Evolutionary conservation across 78 protist genomes (phyloP).

Genomic region (Emiliania huxleyi): DNA sequence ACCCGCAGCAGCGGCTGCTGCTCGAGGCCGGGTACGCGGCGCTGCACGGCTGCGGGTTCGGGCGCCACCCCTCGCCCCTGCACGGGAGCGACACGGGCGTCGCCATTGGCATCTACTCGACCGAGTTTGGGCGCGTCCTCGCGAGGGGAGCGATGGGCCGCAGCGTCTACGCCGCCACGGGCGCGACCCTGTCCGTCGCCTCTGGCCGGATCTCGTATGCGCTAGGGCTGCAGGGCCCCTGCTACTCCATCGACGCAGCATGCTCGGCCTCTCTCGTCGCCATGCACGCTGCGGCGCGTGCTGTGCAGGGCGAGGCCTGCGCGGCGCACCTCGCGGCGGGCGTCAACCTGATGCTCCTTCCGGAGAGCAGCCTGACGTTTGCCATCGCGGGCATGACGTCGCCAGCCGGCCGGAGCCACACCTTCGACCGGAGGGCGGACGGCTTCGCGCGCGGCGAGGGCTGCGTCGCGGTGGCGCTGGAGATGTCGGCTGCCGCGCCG

Average conservation of each 20-base stretch:
- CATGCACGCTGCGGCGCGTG: background rate
- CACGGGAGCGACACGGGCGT: background rate
- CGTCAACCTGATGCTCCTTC: too few species aligned
- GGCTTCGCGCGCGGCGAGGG: too few species aligned
- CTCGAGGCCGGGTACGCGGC: background rate
- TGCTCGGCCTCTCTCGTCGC: background rate
- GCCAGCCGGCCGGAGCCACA: too few species aligned
- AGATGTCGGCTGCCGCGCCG: too few species aligned
- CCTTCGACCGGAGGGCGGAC: too few species aligned
- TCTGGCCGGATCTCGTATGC: background rate
- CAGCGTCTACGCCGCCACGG: background rate
- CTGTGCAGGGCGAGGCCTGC: too few species aligned
- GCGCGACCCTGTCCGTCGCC: background rate
- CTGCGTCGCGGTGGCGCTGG: too few species aligned
- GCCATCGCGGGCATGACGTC: too few species aligned
- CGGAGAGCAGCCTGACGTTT: too few species aligned
- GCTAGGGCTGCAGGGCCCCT: background rate
- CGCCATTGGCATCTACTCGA: background rate
- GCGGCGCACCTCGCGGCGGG: too few species aligned
- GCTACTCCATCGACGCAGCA: background rate
- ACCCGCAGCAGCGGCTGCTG: background rate
- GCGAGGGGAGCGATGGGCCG: background rate
- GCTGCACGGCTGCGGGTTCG: background rate
- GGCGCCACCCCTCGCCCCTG: too few species aligned
- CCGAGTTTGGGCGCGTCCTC: background rate